These are phyloP conservation scores for Knufia fluminis DNA, from an alignment of 2,329 filamentous ascomycete species.

Conservation along the genomic window DNA sequence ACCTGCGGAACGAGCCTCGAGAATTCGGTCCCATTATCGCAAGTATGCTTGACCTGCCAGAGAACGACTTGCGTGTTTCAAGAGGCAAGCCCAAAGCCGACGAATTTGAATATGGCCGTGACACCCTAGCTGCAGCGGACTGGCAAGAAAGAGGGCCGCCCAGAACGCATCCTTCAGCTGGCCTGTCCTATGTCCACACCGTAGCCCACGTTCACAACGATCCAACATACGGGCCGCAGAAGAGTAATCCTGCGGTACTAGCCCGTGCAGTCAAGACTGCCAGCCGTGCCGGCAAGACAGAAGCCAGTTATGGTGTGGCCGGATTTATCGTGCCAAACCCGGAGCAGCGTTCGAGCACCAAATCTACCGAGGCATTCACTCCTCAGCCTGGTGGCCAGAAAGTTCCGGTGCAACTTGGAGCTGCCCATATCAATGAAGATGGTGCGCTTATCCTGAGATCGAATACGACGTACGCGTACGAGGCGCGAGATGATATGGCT, in stretches of 20 bases:
- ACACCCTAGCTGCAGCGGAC: conserved; percentile 27
- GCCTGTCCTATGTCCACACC: conserved; percentile 52
- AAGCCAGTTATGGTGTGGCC: conserved; percentile 16
- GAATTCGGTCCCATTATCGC: conserved; percentile 45
- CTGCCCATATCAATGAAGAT: conserved; percentile 13
- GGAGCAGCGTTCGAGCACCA: background rate
- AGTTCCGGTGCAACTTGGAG: conserved; percentile 13
- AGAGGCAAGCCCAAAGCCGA: conserved; percentile 12
- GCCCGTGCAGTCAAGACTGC: conserved; percentile 44
- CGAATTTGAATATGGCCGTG: conserved; percentile 18
- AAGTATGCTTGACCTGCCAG: conserved; percentile 49
- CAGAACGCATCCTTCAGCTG: conserved; percentile 56
- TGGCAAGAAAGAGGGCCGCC: conserved; percentile 44
- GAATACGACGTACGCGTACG: background rate
- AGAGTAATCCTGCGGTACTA: conserved; percentile 41
- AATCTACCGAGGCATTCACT: conserved; percentile 11
- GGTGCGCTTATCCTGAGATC: conserved; percentile 15
- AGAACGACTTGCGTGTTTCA: conserved; percentile 30
- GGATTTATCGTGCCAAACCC: conserved; percentile 18
- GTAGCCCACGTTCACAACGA: conserved; percentile 50
- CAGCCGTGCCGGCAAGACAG: no score
- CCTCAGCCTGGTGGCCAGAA: conserved; percentile 17
- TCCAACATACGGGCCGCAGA: conserved; percentile 51
- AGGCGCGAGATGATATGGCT: background rate
- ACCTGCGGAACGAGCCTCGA: conserved; percentile 33